Conservation (phyloP, 768 basidiomycete genomes). For the Tylopilus vinaceipallidus region DNA sequence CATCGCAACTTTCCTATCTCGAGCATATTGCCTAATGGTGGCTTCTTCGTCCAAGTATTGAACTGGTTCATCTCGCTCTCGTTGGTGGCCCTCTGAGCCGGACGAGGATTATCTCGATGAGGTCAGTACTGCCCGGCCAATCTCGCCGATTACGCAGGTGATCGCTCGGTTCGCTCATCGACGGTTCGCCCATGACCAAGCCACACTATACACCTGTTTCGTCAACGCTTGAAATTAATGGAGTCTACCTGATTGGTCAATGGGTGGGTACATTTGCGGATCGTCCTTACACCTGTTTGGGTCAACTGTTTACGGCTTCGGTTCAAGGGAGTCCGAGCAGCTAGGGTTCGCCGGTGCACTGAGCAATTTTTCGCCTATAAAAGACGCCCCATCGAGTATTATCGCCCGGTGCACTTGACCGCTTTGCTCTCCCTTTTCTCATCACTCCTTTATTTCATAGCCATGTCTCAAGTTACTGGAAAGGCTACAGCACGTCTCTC, state of each 20-base stretch:
- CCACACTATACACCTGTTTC: neutral
- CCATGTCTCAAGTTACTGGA: constrained; percentile 22
- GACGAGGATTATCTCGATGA: constrained; percentile 1
- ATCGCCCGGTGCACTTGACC: neutral
- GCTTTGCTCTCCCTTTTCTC: neutral
- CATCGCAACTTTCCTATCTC: neutral
- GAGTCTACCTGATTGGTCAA: constrained; percentile 2
- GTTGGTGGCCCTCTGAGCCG: neutral
- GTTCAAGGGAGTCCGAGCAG: neutral
- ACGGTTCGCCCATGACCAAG: neutral
- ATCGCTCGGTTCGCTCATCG: neutral
- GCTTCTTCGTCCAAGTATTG: too few species aligned
- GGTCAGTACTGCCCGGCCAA: constrained; percentile 5
- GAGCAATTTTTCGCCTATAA: constrained; percentile 20
- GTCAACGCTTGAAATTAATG: constrained; percentile 1
- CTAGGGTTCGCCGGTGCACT: neutral
- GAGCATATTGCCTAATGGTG: too few species aligned
- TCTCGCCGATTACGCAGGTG: constrained; percentile 13
- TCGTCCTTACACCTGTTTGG: neutral
- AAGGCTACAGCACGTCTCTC: constrained; percentile 18
- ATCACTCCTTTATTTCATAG: neutral
- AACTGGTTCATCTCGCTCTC: constrained; percentile 8
- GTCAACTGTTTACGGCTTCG: constrained; percentile 5
- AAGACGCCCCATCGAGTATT: constrained; percentile 1
- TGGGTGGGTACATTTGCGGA: neutral